phyloP scores from a whole-genome alignment of 1,139 yeast species.

The Candida sanyaensis region DNA sequence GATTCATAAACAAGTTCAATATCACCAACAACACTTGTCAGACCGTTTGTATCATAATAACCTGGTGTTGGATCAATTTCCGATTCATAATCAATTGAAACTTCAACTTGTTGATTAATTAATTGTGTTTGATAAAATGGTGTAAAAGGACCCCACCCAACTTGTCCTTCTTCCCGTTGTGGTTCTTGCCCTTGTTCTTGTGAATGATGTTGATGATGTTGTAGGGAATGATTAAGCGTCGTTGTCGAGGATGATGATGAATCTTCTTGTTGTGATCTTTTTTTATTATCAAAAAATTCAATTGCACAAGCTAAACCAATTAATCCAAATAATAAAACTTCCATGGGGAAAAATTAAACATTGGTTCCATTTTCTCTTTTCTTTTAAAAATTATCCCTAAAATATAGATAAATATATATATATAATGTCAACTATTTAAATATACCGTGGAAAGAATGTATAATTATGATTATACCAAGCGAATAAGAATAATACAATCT shows the following conservation, averaged over 20 bases:
- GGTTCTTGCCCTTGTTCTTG: neutral
- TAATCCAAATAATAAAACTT: neutral
- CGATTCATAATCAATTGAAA: neutral
- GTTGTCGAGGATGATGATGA: neutral
- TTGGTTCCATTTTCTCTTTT: neutral
- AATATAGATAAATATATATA: no score
- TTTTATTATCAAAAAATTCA: neutral
- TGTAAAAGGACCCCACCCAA: no score
- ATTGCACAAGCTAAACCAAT: constrained; percentile 1
- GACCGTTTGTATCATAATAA: neutral
- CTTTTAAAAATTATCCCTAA: neutral
- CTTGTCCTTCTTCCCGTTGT: neutral
- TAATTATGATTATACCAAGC: no score
- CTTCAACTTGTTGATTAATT: no score
- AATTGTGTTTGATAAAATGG: no score
- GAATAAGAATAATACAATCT: no score
- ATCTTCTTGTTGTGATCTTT: neutral
- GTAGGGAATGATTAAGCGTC: neutral
- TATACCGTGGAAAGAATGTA: no score
- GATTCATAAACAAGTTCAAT: neutral
- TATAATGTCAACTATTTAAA: neutral
- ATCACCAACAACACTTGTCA: neutral
- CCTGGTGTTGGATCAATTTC: neutral
- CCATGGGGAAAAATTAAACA: constrained; percentile 1
- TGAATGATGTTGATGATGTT: neutral